Evolutionary conservation across 305 asterid genomes (phyloP), one percentile per base, ranked within the genome.

Genomic region (Ajuga reptans): DNA sequence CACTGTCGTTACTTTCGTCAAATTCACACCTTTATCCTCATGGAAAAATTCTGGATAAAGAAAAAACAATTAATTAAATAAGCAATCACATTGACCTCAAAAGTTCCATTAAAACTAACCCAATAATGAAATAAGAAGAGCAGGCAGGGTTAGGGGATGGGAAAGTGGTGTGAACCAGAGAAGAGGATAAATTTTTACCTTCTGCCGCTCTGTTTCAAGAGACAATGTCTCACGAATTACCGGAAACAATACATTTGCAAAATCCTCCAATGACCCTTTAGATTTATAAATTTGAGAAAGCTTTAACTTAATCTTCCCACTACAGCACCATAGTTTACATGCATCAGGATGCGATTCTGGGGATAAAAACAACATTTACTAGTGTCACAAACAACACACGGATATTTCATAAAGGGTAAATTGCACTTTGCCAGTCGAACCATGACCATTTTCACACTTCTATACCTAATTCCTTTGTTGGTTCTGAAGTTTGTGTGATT

Each of bases 271-370:
- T 33, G 68, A 73, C 67, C 87, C 89, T 77, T 84, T 79, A 68
- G 85, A 78, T 73, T 79, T 82, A 71, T 84, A 77, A 69, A 86
- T 80, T 54, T 78, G 75, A 47, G 91, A 72, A 78, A 86, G 87
- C 80, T 84, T 84, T 16, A 86, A 62, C 78, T 82, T 84, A 76
- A 84, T 82, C 75, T 79, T 84, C 62, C 82, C 87, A 77, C 77
- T 71, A 63, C 43, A 77, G 84, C 86, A 81, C 87, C 87, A 84
- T 55, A 66, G 54, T 64, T 77, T 79, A 64, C 66, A 37, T 10
- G 64, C 60, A 21, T 64, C 75, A 11, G 46, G 68, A 67, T 75
- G 71, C 69, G 80, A 56, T 72, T 72, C 86, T 81, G 80, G 53
- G 45, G 68, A 68, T 42, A 53, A 43, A 50, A 24, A 66, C 41